phyloP scores from a whole-genome alignment of 2,329 filamentous ascomycete species.

The Scedosporium aurantiacum region DNA sequence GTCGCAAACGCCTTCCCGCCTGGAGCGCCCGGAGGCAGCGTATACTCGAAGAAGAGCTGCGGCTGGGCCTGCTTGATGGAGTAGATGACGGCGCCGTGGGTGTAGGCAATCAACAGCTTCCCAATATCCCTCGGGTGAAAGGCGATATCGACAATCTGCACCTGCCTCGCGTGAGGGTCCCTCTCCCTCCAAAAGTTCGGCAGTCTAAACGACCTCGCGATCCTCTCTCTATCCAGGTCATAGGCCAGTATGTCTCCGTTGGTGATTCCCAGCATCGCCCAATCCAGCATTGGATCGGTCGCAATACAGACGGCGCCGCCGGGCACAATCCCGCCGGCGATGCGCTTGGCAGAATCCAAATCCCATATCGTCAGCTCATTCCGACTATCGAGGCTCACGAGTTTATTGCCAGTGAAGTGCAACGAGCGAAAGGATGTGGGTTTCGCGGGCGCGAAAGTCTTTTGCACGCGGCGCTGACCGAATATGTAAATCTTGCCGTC shows the following conservation, averaged over 20 bases:
- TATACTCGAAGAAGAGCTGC: conserved; percentile 71
- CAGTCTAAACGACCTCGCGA: conserved; percentile 63
- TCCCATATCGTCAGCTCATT: conserved; percentile 82
- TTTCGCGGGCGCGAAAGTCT: conserved; percentile 59
- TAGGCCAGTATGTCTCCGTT: conserved; percentile 85
- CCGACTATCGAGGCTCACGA: conserved; percentile 74
- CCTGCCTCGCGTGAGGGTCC: conserved; percentile 51
- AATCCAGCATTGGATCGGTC: conserved; percentile 86
- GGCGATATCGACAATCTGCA: conserved; percentile 63
- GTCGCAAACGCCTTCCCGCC: conserved; percentile 62
- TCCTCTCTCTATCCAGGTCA: conserved; percentile 70
- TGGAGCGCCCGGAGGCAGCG: conserved; percentile 68
- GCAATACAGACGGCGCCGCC: conserved; percentile 63
- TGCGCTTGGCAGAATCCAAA: conserved; percentile 54
- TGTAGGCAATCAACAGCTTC: conserved; percentile 82
- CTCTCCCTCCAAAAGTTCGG: conserved; percentile 76
- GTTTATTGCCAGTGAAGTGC: conserved; percentile 76
- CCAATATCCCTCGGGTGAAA: conserved; percentile 90
- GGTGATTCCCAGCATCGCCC: conserved; percentile 75
- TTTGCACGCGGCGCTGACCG: conserved; percentile 70
- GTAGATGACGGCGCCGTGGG: conserved; percentile 77
- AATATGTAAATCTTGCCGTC: conserved; percentile 82
- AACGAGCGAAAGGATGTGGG: conserved; percentile 65
- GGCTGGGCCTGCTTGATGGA: conserved; percentile 87
- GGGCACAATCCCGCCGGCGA: conserved; percentile 63